Percentiles rank a stretch among this genome's conserved stretches.
Conservation (phyloP, 176 grass and related monocot genomes). For the Microstegium vimineum region DNA sequence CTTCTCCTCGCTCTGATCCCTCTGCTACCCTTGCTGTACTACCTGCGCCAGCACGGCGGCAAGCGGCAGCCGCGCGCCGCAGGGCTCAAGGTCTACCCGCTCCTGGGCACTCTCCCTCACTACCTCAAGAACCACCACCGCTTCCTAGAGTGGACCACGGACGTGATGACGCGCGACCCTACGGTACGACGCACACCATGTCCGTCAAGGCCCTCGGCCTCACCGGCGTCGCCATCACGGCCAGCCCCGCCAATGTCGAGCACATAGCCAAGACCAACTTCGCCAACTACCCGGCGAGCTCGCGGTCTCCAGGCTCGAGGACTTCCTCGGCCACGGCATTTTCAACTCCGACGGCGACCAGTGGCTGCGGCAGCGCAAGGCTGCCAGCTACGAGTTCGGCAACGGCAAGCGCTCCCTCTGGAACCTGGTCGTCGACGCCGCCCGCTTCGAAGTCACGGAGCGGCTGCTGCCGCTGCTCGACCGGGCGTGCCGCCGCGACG, state of each 20-base stretch:
- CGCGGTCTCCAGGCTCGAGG: slow-evolving; percentile 32
- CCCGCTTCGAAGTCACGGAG: slow-evolving; percentile 34
- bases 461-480: slow-evolving; percentile 50
- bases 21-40: slow-evolving; percentile 7
- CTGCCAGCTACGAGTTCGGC: slow-evolving; percentile 59
- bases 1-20: slow-evolving; percentile 16
- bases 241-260: slow-evolving; percentile 55
- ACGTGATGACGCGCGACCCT: slow-evolving; percentile 38
- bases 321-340: slow-evolving; percentile 72
- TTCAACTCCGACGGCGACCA: slow-evolving; percentile 66
- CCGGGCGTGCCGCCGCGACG: neutral
- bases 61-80: slow-evolving; percentile 19
- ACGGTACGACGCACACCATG: slow-evolving; percentile 66
- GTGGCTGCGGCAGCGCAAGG: slow-evolving; percentile 69
- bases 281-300: slow-evolving; percentile 52
- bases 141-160: slow-evolving; percentile 56
- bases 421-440: slow-evolving; percentile 29
- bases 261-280: slow-evolving; percentile 53
- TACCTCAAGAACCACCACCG: slow-evolving; percentile 47
- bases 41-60: neutral
- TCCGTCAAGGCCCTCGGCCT: slow-evolving; percentile 34
- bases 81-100: slow-evolving; percentile 37
- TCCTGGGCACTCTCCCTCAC: slow-evolving; percentile 47
- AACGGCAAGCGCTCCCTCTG: slow-evolving; percentile 47
- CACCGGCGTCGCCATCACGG: slow-evolving; percentile 40